Evolutionary conservation across 148 eudicot genomes (phyloP).

Genomic region (Rhododendron mucronatum): DNA sequence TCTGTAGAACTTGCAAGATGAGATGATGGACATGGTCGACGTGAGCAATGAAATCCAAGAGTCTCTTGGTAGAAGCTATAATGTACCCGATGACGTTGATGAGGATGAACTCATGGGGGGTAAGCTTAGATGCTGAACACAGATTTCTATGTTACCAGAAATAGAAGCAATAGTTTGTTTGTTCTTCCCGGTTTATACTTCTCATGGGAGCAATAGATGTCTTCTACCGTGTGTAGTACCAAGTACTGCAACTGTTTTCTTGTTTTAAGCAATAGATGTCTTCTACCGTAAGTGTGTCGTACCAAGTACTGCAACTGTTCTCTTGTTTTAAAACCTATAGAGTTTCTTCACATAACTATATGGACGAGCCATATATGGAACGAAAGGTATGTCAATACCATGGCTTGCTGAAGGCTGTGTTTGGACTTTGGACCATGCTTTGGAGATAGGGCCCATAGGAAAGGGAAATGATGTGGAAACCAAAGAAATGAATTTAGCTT

Average conservation of each 20-base stretch:
- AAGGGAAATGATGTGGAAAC: background rate
- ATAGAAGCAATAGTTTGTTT: background rate
- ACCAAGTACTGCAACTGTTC: background rate
- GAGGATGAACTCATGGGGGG: conserved; percentile 95
- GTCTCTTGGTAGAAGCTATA: conserved; percentile 84
- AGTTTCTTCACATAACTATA: background rate
- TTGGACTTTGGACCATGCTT: background rate
- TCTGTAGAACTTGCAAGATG: conserved; percentile 85
- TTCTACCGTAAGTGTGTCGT: background rate
- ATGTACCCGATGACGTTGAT: conserved; percentile 84
- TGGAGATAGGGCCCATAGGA: background rate
- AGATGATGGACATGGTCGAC: conserved; percentile 91
- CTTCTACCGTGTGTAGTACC: background rate
- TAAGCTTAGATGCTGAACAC: conserved; percentile 18
- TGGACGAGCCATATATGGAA: background rate
- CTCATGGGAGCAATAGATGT: background rate
- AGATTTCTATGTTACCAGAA: background rate
- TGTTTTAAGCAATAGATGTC: background rate
- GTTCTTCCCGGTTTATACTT: background rate
- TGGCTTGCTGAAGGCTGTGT: background rate
- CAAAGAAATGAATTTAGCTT: background rate
- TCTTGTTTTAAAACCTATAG: background rate
- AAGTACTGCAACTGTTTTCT: background rate
- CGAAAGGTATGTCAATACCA: background rate
- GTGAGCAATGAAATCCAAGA: conserved; percentile 93